Evolutionary conservation across 202 grass and related monocot species (phyloP), one percentile per base, ranked within the genome.

Genomic region (Elaeis oleifera): DNA sequence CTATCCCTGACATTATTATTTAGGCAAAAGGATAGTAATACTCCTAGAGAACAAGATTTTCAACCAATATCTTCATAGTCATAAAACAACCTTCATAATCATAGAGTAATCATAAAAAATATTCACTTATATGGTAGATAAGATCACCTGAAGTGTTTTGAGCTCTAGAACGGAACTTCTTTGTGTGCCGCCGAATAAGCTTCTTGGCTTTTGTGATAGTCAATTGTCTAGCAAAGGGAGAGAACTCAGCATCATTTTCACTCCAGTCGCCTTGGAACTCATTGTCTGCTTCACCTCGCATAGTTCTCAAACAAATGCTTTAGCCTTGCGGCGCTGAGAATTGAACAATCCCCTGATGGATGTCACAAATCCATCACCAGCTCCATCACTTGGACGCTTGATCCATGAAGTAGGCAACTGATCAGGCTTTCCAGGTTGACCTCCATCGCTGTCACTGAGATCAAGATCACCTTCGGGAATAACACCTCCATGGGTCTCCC

Each of bases 181-280:
- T 91, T 11, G 91, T 88, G 71, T 96, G 91, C 74, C 83, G 63
- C 44, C 76, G 72, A 65, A 91, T 89, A 71, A 96, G 84, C 61
- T 91, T 96, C 81, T 73, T 96, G 16, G 92, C 79, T 75, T 90
- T 89, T 54, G 76, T 87, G 66, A 96, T 96, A 18, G 92, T 96
- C 56, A 96, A 69, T 48, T 96, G 92, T 51, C 92, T 77, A 70
- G 92, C 92, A 70, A 91, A 96, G 48, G 92, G 92, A 63, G 87
- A 79, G 71, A 90, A 88, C 79, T 96, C 92, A 20, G 76, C 75
- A 50, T 96, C 92, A 56, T 86, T 87, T 51, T 96, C 92, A 57
- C 87, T 91, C 64, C 84, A 72, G 64, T 96, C 88, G 28, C 90
- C 90, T 13, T 83, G 90, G 53, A 85, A 91, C 74, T 96, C 87